Evolutionary conservation across 768 basidiomycete species (phyloP).

Genomic region (Russula brevipes): DNA sequence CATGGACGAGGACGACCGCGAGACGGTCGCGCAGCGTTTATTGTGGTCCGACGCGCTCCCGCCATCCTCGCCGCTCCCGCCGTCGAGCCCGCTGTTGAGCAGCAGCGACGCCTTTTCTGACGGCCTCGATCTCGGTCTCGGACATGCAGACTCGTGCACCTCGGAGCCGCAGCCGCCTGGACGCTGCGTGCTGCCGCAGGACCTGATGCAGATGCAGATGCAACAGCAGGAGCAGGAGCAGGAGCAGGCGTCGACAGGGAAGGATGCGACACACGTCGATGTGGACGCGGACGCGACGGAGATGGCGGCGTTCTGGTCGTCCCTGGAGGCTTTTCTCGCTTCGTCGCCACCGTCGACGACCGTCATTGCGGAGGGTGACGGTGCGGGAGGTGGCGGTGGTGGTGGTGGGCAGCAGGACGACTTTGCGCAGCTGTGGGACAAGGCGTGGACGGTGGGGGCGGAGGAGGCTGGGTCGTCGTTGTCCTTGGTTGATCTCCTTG

Average conservation of each 20-base stretch:
- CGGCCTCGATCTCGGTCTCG: conserved; percentile 18
- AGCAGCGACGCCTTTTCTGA: conserved; percentile 27
- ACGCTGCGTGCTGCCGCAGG: background rate
- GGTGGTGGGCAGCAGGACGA: background rate
- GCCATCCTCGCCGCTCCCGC: conserved; percentile 33
- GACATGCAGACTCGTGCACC: background rate
- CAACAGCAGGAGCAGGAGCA: no score
- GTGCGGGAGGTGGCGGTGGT: background rate
- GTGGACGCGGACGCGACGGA: background rate
- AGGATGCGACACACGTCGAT: background rate
- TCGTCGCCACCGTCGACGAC: background rate
- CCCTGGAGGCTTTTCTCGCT: conserved; percentile 16
- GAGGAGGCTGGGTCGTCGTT: background rate
- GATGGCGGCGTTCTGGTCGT: conserved; percentile 18
- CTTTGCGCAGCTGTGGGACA: conserved; percentile 1
- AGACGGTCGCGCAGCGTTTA: conserved; percentile 13
- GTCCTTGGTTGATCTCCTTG: conserved; percentile 2
- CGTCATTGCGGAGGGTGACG: background rate
- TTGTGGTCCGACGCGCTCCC: conserved; percentile 31
- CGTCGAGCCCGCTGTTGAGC: conserved; percentile 35
- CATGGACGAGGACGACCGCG: conserved; percentile 12
- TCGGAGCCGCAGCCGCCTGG: background rate
- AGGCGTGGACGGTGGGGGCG: background rate
- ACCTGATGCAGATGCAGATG: no score
- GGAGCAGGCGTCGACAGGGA: no score